Percentiles rank a stretch among this genome's conserved stretches.
Evolutionary conservation across 2,329 filamentous ascomycete species (phyloP).

Genomic region (Exophiala bonariae): DNA sequence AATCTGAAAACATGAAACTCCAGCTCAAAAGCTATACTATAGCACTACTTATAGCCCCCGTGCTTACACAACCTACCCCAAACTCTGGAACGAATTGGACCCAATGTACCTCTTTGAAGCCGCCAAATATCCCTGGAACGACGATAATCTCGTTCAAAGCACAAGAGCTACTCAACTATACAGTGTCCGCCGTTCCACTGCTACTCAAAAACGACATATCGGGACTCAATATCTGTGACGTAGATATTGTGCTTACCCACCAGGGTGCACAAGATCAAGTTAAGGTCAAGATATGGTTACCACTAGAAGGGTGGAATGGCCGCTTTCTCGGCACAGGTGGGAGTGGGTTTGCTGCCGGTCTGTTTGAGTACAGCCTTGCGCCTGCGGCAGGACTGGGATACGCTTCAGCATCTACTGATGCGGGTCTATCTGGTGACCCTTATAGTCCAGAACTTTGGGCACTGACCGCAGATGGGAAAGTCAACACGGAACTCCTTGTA

Average conservation of each 20-base stretch:
- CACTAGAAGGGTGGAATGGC: conserved; percentile 38
- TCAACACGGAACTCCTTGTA: conserved; percentile 33
- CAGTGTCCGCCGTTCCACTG: not conserved
- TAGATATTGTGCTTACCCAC: conserved; percentile 42
- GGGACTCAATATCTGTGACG: conserved; percentile 8
- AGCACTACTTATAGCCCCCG: no score
- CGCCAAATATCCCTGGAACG: not conserved
- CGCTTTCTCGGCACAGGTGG: conserved; percentile 42
- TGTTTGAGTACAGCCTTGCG: conserved; percentile 12
- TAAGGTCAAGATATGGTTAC: conserved; percentile 37
- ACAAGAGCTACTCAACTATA: not conserved
- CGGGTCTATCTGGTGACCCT: conserved; percentile 5
- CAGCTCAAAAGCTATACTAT: no score
- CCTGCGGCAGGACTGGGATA: conserved; percentile 16
- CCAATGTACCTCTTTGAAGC: not conserved
- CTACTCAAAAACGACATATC: conserved; percentile 5
- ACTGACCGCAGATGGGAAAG: conserved; percentile 28
- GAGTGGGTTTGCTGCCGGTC: conserved; percentile 29
- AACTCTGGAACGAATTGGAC: no score
- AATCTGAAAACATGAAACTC: no score
- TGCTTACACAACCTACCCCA: no score
- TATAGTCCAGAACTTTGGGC: not conserved
- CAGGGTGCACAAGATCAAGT: conserved; percentile 40
- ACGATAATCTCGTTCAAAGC: not conserved
- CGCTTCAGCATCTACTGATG: conserved; percentile 24